Base-by-base conservation (phyloP, 1,139 yeast species). In the Candida glucosophila region DNA sequence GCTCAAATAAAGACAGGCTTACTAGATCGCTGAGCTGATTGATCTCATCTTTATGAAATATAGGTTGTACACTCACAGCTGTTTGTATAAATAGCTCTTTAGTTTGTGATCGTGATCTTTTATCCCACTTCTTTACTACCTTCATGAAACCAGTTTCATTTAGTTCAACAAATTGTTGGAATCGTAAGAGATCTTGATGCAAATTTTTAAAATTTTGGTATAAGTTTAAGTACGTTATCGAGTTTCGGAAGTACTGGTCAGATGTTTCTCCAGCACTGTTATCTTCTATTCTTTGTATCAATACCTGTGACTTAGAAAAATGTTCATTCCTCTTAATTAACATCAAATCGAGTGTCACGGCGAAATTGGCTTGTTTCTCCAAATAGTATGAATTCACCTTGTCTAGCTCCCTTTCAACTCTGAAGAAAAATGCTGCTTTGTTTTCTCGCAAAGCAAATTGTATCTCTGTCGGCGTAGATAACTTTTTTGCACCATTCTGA, bases 121-220 rank as follows among this genome's bases (percentile, higher is more conserved):
- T 90, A 52, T 90, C 98, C 98, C 98, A 90, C 57, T 90, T 90
- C 49, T 90, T 90, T 41, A 90, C 71, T 17, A 85, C 97, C 53
- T 90, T 90, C 16, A 92, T 77, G 52, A 90, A 90, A 11, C 97
- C 98, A 0, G 95, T 85, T 44, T 90, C 95, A 47, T 90, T 90
- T 33, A 90, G 63, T 49, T 88, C 95, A 22, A 90, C 86, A 52
- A 83, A 90, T 51, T 88, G 96, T 47, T 90, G 95, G 15, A 90
- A 61, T 31, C 94, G 67, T 36, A 82, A 78, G 36, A 90, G 61
- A 50, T 90, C 97, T 39, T 88, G 82, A 28, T 93, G 80, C 41
- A 83, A 83, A 43, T 92, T 77, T 47, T 80, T 83, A 50, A 88
- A 81, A 16, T 90, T 93, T 44, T 86, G 95, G 45, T 83, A 83